phyloP scores from a whole-genome alignment of 2,329 filamentous ascomycete genomes.

The Microcyclosporella mali region DNA sequence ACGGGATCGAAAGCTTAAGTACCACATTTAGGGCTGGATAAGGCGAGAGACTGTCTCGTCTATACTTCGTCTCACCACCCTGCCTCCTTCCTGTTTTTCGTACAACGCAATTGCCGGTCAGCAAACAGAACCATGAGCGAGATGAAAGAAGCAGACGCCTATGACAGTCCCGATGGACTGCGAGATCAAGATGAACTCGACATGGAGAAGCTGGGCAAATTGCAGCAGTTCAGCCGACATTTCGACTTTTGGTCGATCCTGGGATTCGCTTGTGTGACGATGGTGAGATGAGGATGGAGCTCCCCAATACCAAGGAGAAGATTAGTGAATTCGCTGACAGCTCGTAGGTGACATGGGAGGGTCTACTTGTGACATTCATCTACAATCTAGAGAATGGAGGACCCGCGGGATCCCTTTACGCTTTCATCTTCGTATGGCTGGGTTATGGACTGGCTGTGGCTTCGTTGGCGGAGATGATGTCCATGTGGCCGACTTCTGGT shows the following conservation, averaged over 20 bases:
- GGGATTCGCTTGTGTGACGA: conserved; percentile 24
- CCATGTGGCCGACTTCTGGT: conserved; percentile 34
- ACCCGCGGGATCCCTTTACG: conserved; percentile 32
- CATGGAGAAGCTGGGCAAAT: conserved; percentile 18
- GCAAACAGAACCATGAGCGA: no score
- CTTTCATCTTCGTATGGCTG: conserved; percentile 30
- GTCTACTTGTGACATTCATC: conserved; percentile 22
- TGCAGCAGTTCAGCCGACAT: conserved; percentile 15
- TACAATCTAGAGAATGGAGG: conserved; percentile 18
- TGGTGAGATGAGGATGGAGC: conserved; percentile 28
- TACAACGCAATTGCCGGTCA: no score
- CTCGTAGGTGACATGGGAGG: conserved; percentile 17
- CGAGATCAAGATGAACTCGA: conserved; percentile 9
- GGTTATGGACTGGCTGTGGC: conserved; percentile 30
- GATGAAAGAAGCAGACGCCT: no score
- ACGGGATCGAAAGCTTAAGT: no score
- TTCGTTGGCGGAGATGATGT: conserved; percentile 32
- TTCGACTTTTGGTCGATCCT: conserved; percentile 20
- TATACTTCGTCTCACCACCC: no score
- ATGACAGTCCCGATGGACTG: no score
- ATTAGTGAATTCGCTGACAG: conserved; percentile 22
- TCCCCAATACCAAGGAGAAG: no score
- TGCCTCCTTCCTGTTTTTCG: no score
- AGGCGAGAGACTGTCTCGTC: no score
- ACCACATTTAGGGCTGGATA: no score